Base-by-base conservation (phyloP, 2,329 filamentous ascomycete species). In the Colletotrichum sp. region DNA sequence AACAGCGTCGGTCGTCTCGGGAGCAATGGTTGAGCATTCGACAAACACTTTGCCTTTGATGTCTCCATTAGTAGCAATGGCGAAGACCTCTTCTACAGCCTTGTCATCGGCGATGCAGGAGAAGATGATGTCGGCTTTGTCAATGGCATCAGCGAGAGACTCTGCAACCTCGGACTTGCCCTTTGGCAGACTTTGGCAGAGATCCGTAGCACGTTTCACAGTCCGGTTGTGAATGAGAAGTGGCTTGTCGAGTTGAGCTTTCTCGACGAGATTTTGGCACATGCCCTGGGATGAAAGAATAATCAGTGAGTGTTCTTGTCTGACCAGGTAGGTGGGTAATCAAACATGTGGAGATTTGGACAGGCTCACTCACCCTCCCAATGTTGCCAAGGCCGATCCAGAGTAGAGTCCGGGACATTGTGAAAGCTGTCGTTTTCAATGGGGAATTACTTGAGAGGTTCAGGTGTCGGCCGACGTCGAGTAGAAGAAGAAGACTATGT, bases 331-430 rank as follows among this genome's bases (percentile, higher is more conserved):
- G 18, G 25, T 27, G 74, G 76, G 75, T 64, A 76, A 74, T 22
- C n/a, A 34, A 16, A 70, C 6, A 30, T n/a, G 34, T 65, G 34
- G 55, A 66, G 18, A 60, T 18, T 62, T 70, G 39, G 61, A n/a
- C 8, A 55, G 34, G 85, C 91, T 87, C 87, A 94, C 94, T 87
- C 87, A 94, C 94, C 81, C 93, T 90, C 78, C 95, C 96, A 92
- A 98, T 98, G 83, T 97, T 97, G 68, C 95, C 95, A 66, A 98
- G 89, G 73, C 96, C 95, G 70, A 97, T 92, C 92, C 93, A 97
- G 79, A 95, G 89, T 67, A 97, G 81, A 84, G 90, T 91, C 73
- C 89, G 88, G 58, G 90, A 86, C 91, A 92, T 69, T 27, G 36
- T 70, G n/a, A 52, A 52, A 25, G 43, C 43, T 25, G n/a, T 52